Percentiles rank a stretch among this genome's conserved stretches.
phyloP scores from a whole-genome alignment of 805 yeast genomes.

The Vanderwaltozyma verrucispora region DNA sequence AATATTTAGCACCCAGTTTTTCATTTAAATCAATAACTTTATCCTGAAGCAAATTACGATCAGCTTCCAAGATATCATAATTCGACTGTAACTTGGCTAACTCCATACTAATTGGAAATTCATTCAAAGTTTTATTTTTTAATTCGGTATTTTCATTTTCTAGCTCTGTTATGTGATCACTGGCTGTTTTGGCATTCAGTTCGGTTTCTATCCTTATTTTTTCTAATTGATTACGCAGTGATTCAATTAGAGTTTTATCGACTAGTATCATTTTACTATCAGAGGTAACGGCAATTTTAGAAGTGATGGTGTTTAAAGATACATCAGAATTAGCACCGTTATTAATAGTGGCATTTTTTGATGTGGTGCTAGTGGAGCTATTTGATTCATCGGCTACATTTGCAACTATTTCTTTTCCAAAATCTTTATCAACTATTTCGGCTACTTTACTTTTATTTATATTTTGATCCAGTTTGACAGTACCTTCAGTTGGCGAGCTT shows the following conservation, averaged over 20 bases:
- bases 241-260: conserved; percentile 21
- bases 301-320: no score
- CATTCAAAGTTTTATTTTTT: not conserved
- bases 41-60: conserved; percentile 34
- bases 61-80: conserved; percentile 31
- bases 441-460: not conserved
- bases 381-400: no score
- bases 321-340: no score
- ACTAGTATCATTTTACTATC: no score
- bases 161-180: conserved; percentile 39
- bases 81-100: conserved; percentile 9
- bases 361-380: no score
- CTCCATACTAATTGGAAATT: conserved; percentile 21
- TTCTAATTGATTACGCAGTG: conserved; percentile 28
- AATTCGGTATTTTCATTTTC: conserved; percentile 24
- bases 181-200: conserved; percentile 47
- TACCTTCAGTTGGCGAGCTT: conserved; percentile 13
- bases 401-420: no score
- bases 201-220: conserved; percentile 35
- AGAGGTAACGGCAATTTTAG: not conserved
- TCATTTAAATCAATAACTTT: conserved; percentile 40
- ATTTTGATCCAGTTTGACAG: conserved; percentile 11
- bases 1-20: conserved; percentile 41
- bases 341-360: no score
- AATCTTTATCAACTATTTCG: not conserved